These are phyloP conservation scores for Puya raimondii DNA, from an alignment of 176 grass and related monocot genomes.

Conservation along the genomic window DNA sequence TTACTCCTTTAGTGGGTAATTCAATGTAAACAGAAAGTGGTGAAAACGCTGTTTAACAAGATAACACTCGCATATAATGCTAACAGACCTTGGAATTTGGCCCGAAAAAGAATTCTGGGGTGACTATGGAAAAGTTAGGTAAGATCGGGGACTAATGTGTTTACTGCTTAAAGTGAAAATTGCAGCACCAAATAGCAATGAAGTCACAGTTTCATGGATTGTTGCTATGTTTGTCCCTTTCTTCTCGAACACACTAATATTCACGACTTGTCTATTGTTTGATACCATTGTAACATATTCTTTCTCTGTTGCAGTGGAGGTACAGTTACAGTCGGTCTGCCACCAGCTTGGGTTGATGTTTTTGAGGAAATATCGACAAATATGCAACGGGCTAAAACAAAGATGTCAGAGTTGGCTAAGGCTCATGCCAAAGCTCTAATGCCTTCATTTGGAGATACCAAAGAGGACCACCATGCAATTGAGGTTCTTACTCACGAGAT, in stretches of 20 bases:
- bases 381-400: slow-evolving; percentile 79
- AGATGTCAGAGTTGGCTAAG: slow-evolving; percentile 85
- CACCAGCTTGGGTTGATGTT: slow-evolving; percentile 90
- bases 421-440: slow-evolving; percentile 85
- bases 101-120: no score
- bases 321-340: slow-evolving; percentile 42
- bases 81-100: no score
- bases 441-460: slow-evolving; percentile 84
- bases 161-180: no score
- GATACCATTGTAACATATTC: slow-evolving; percentile 9
- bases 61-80: no score
- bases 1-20: no score
- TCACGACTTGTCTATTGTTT: background rate
- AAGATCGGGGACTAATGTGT: no score
- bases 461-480: slow-evolving; percentile 65
- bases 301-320: slow-evolving; percentile 43
- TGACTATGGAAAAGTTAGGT: no score
- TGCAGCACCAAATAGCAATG: no score
- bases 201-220: no score
- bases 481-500: slow-evolving; percentile 84
- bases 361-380: slow-evolving; percentile 86
- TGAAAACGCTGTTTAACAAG: no score
- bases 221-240: no score
- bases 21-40: no score
- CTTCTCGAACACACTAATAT: background rate